Conservation (phyloP, 2,329 filamentous ascomycete species). For the Beauveria varroae region DNA sequence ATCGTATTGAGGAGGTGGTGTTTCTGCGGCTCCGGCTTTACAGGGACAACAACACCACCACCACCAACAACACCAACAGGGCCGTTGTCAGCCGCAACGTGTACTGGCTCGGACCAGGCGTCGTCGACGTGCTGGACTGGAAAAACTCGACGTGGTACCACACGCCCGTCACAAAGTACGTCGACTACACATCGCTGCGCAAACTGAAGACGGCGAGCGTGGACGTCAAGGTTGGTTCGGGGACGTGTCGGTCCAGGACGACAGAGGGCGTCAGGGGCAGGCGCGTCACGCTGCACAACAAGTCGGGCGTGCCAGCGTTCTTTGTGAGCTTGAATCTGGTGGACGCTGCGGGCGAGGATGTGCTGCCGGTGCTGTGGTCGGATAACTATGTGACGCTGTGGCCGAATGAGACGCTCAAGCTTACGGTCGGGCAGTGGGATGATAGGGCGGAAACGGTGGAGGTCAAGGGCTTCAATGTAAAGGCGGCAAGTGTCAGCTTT, state of each 20-base stretch:
- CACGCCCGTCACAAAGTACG: constrained; percentile 33
- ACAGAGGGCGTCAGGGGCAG: constrained; percentile 9
- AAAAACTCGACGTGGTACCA: constrained; percentile 49
- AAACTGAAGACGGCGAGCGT: constrained; percentile 31
- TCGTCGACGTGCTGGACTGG: constrained; percentile 47
- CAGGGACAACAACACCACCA: constrained; percentile 15
- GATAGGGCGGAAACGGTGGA: constrained; percentile 9
- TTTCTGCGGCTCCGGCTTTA: constrained; percentile 44
- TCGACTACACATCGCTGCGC: constrained; percentile 35
- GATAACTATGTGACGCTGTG: constrained; percentile 58
- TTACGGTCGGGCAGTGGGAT: constrained; percentile 15
- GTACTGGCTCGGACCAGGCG: constrained; percentile 46
- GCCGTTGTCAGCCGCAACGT: constrained; percentile 45
- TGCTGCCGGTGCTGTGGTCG: constrained; percentile 47
- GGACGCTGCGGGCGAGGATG: constrained; percentile 33
- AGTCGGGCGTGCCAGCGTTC: constrained; percentile 44
- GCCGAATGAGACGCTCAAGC: constrained; percentile 41
- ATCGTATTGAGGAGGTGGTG: constrained; percentile 32
- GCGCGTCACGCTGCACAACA: constrained; percentile 42
- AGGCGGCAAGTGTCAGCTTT: not conserved
- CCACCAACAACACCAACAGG: not conserved
- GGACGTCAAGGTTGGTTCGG: constrained; percentile 16
- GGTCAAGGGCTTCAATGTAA: constrained; percentile 14
- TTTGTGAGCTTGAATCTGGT: constrained; percentile 48
- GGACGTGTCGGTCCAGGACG: constrained; percentile 9